Percentiles rank a stretch among this genome's conserved stretches.
phyloP scores from a whole-genome alignment of 2,329 filamentous ascomycete species.

The Diaporthe nobilis region DNA sequence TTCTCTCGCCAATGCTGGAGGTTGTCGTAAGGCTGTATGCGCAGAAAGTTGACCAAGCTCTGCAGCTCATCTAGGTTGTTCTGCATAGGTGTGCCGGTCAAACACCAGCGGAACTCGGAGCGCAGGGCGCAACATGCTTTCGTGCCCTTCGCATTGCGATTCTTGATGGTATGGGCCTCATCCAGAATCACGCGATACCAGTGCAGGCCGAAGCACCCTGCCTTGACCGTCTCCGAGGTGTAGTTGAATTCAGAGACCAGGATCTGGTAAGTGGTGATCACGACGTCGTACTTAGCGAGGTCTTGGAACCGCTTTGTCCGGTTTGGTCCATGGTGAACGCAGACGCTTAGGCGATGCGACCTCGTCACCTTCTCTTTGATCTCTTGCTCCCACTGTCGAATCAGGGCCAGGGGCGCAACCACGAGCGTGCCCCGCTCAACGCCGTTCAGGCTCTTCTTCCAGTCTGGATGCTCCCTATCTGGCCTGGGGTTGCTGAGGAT shows the following conservation, averaged over 20 bases:
- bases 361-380: conserved; percentile 84
- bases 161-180: conserved; percentile 98
- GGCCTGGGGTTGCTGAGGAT: conserved; percentile 87
- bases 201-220: conserved; percentile 89
- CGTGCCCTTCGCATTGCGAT: conserved; percentile 94
- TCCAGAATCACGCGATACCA: conserved; percentile 98
- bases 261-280: conserved; percentile 97
- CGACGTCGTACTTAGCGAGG: conserved; percentile 89
- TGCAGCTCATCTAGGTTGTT: conserved; percentile 98
- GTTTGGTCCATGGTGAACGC: conserved; percentile 90
- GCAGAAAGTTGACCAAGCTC: conserved; percentile 91
- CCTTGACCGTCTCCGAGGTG: conserved; percentile 75
- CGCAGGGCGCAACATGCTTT: conserved; percentile 90
- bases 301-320: conserved; percentile 84
- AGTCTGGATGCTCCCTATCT: conserved; percentile 67
- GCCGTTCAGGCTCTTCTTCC: conserved; percentile 78
- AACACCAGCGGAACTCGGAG: conserved; percentile 93
- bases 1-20: conserved; percentile 90
- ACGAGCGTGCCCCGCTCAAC: conserved; percentile 88
- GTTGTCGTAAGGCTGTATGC: conserved; percentile 92
- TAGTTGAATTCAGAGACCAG: conserved; percentile 90
- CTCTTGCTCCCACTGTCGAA: conserved; percentile 97
- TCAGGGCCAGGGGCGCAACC: conserved; percentile 91
- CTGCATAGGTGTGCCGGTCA: conserved; percentile 97
- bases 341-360: conserved; percentile 81